Base-by-base conservation (phyloP, 1,139 yeast genomes). In the Kurtzmaniella quercitrusa region DNA sequence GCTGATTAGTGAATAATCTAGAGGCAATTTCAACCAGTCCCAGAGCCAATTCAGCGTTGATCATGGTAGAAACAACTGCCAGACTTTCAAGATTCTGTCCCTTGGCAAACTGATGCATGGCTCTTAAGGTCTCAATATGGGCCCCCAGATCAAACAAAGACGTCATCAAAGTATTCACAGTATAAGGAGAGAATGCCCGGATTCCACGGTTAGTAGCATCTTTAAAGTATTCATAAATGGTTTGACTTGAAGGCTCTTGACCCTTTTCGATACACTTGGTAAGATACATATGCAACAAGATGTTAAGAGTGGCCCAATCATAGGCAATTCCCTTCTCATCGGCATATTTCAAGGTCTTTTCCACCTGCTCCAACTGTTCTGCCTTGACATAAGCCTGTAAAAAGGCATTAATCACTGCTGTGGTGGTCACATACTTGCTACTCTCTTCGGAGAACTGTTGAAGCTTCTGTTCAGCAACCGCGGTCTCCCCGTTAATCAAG, bases 271-370 rank as follows among this genome's bases (percentile, higher is more conserved):
- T 65, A 40, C 74, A 67, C 34, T 66, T 52, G 57, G 78, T 81
- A 63, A 83, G 72, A 51, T 76, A 70, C 43, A 74, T 62, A 55
- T 83, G 82, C 44, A 84, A 71, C 29, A 84, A 63, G 34, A 76
- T 75, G n/a, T 91, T 77, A 59, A 80, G 79, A 1, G 93, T 83
- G 14, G 80, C 81, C 41, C 80, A 71, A 56, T 82, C 88, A 25
- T 85, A 86, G 31, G 69, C 58, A 33, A 83, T 63, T n/a, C 69
- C 63, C 33, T 67, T 45, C 27, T 53, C 51, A 44, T 59, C 57
- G 76, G 72, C 72, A 54, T 61, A 72, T 37, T 60, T 51, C 40
- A 70, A 50, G 39, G 72, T 63, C 4, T 71, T 73, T 41, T 66
- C 70, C 14, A 70, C 70, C 3, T 76, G 73, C 25, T 60, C 53